Percentiles rank a stretch among this genome's conserved stretches.
Evolutionary conservation across 2,329 filamentous ascomycete genomes (phyloP).

Genomic region (Fusarium annulatum): DNA sequence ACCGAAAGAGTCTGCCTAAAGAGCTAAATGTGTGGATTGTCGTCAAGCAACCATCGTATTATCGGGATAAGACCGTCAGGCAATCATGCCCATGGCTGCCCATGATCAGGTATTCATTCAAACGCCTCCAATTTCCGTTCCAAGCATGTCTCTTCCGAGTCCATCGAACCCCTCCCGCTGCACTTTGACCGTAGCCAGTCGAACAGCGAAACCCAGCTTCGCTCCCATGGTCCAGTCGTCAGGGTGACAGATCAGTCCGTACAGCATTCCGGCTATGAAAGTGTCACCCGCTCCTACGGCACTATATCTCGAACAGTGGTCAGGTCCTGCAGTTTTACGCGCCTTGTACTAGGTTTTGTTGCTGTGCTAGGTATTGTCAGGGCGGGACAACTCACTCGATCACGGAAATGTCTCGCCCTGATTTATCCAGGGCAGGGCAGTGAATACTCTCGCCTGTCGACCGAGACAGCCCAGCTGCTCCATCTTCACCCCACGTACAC

Average conservation of each 20-base stretch:
- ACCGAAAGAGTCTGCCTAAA: conserved; percentile 15
- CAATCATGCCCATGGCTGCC: conserved; percentile 10
- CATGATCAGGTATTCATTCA: conserved; percentile 16
- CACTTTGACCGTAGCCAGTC: conserved; percentile 75
- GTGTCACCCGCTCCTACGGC: conserved; percentile 80
- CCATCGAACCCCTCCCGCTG: conserved; percentile 72
- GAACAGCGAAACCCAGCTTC: conserved; percentile 70
- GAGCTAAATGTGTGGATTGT: conserved; percentile 22
- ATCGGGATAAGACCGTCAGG: conserved; percentile 20
- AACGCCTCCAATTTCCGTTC: conserved; percentile 26
- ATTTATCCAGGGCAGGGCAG: conserved; percentile 55
- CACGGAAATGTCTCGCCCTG: conserved; percentile 56
- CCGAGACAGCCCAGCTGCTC: conserved; percentile 53
- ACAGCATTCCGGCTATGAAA: conserved; percentile 78
- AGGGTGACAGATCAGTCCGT: conserved; percentile 63
- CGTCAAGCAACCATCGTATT: conserved; percentile 28
- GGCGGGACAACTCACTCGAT: conserved; percentile 69
- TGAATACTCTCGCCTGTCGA: conserved; percentile 44
- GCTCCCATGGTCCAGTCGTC: conserved; percentile 60
- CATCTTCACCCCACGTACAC: conserved; percentile 70
- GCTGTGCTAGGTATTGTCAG: conserved; percentile 6
- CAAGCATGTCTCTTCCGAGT: conserved; percentile 53
- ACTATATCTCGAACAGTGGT: conserved; percentile 55
- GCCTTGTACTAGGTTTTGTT: conserved; percentile 18
- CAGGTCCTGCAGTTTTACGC: conserved; percentile 35